A percentile compares a stretch with the other conserved stretches of the same genome.
Conservation (phyloP, 2,329 filamentous ascomycete genomes). For the Aspergillus spinulosporus region DNA sequence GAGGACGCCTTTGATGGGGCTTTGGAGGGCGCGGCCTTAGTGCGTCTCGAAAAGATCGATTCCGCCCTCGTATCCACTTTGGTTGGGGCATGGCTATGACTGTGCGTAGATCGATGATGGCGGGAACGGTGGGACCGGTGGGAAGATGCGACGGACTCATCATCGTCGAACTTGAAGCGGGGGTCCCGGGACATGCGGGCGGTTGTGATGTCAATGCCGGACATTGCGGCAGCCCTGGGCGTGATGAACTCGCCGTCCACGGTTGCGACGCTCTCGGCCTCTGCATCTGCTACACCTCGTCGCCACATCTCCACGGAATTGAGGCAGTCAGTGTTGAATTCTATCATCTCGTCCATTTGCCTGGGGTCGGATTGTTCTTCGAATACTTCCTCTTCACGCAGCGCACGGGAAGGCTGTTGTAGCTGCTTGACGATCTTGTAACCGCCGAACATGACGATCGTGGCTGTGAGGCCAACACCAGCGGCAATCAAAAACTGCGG, state of each 20-base stretch:
- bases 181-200: slow-evolving; percentile 33
- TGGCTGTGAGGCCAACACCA: slow-evolving; percentile 86
- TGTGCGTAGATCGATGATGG: slow-evolving; percentile 18
- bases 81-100: slow-evolving; percentile 17
- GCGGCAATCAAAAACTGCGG: slow-evolving; percentile 95
- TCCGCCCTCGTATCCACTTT: slow-evolving; percentile 22
- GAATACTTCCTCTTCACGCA: background rate
- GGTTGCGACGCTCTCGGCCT: slow-evolving; percentile 56
- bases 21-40: slow-evolving; percentile 25
- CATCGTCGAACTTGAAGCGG: slow-evolving; percentile 39
- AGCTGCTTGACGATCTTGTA: slow-evolving; percentile 97
- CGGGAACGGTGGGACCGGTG: slow-evolving; percentile 38
- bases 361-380: slow-evolving; percentile 4
- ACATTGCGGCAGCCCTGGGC: slow-evolving; percentile 54
- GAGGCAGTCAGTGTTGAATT: slow-evolving; percentile 52
- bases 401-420: slow-evolving; percentile 9
- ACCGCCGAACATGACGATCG: slow-evolving; percentile 90
- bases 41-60: slow-evolving; percentile 18
- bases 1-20: slow-evolving; percentile 22
- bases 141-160: slow-evolving; percentile 37
- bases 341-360: slow-evolving; percentile 58
- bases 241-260: slow-evolving; percentile 68
- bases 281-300: slow-evolving; percentile 61
- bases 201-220: slow-evolving; percentile 42
- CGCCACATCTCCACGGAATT: slow-evolving; percentile 63